Evolutionary conservation across 2,329 filamentous ascomycete species (phyloP).

Genomic region (Ophiostoma himal-ulmi): DNA sequence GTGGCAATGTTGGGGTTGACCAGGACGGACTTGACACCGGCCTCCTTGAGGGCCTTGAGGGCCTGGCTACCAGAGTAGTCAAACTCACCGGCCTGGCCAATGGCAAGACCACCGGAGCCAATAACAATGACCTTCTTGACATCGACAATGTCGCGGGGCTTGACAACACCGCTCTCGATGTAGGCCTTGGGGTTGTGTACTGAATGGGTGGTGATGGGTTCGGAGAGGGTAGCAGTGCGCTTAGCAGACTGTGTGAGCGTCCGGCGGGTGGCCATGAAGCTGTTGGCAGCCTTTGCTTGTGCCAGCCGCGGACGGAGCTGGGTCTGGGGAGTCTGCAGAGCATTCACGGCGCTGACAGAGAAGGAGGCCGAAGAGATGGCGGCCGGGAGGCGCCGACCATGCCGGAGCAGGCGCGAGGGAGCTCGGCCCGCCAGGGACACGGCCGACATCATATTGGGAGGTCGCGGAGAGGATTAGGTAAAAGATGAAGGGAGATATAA

Average conservation of each 20-base stretch:
- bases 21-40: slow-evolving; percentile 93
- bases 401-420: slow-evolving; percentile 50
- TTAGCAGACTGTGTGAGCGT: slow-evolving; percentile 44
- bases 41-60: slow-evolving; percentile 92
- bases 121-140: slow-evolving; percentile 98
- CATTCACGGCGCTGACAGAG: slow-evolving; percentile 20
- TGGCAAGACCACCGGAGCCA: slow-evolving; percentile 88
- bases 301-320: slow-evolving; percentile 32
- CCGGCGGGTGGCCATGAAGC: slow-evolving; percentile 30
- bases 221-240: slow-evolving; percentile 38
- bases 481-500: slow-evolving; percentile 13
- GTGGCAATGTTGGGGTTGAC: slow-evolving; percentile 99
- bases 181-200: slow-evolving; percentile 82
- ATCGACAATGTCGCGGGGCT: slow-evolving; percentile 71
- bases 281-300: slow-evolving; percentile 15
- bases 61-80: slow-evolving; percentile 98
- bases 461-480: slow-evolving; percentile 16
- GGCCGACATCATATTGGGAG: slow-evolving; percentile 31
- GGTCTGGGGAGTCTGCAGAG: slow-evolving; percentile 30
- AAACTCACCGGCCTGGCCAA: slow-evolving; percentile 96
- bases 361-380: slow-evolving; percentile 35
- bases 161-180: slow-evolving; percentile 79
- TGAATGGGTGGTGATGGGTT: slow-evolving; percentile 50
- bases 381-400: slow-evolving; percentile 47
- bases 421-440: slow-evolving; percentile 49